Percentiles rank a stretch among this genome's conserved stretches.
Evolutionary conservation across 2,329 filamentous ascomycete species (phyloP).

Genomic region (Penicillium sp.): DNA sequence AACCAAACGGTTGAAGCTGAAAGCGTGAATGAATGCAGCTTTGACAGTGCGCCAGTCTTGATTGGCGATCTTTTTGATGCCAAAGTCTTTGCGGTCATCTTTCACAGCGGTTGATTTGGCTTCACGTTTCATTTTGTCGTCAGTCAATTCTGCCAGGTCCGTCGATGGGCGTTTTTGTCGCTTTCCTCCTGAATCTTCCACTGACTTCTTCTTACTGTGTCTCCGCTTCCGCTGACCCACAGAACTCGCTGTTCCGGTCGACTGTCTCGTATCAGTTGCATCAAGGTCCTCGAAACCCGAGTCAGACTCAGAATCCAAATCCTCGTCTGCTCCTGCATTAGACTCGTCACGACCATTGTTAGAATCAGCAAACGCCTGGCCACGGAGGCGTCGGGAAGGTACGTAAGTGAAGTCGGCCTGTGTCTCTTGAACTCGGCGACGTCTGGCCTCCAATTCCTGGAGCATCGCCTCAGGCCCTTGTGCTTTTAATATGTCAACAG

Average conservation of each 20-base stretch:
- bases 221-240: background rate
- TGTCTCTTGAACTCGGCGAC: slow-evolving; percentile 36
- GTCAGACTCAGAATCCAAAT: background rate
- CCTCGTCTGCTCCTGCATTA: background rate
- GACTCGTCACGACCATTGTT: background rate
- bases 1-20: slow-evolving; percentile 59
- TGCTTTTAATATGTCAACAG: slow-evolving; percentile 38
- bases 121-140: slow-evolving; percentile 11
- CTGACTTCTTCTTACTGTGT: background rate
- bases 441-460: slow-evolving; percentile 22
- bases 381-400: slow-evolving; percentile 33
- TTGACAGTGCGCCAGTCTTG: slow-evolving; percentile 27
- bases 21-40: slow-evolving; percentile 55
- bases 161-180: background rate
- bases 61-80: slow-evolving; percentile 10
- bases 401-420: slow-evolving; percentile 40
- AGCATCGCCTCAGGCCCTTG: slow-evolving; percentile 36
- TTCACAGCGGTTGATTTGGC: background rate
- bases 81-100: slow-evolving; percentile 26
- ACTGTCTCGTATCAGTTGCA: background rate
- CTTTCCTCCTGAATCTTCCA: background rate
- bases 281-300: background rate
- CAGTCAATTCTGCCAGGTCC: background rate
- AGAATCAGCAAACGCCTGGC: slow-evolving; percentile 25
- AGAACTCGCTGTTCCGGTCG: background rate